These are phyloP conservation scores for Colletotrichum neosansevieriae DNA, from an alignment of 2,329 filamentous ascomycete species.

Conservation along the genomic window DNA sequence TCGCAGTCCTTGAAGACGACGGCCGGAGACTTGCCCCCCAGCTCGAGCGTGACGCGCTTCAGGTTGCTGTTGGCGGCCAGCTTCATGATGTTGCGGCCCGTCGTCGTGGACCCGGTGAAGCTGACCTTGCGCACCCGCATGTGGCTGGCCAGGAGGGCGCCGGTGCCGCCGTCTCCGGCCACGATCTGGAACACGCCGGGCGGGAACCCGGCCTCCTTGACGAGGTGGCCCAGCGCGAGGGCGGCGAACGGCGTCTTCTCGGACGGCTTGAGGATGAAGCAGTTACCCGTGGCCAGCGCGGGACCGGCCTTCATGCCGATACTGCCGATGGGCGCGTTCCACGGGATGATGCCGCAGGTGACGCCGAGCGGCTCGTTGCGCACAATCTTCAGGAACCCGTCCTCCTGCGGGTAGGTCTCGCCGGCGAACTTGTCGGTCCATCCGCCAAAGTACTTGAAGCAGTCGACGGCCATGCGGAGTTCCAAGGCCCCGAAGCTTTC, in stretches of 20 bases:
- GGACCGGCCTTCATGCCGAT: conserved; percentile 56
- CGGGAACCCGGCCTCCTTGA: conserved; percentile 57
- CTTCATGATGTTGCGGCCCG: conserved; percentile 74
- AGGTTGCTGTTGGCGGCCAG: conserved; percentile 71
- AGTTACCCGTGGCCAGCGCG: conserved; percentile 58
- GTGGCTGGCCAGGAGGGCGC: conserved; percentile 45
- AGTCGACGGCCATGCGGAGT: conserved; percentile 51
- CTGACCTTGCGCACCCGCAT: conserved; percentile 66
- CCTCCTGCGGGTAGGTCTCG: conserved; percentile 49
- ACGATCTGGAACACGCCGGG: conserved; percentile 58
- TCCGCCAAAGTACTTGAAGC: conserved; percentile 50
- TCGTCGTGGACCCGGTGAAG: conserved; percentile 78
- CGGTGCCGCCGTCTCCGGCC: conserved; percentile 53
- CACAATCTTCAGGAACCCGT: conserved; percentile 58
- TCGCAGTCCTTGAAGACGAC: conserved; percentile 75
- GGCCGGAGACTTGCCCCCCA: conserved; percentile 77
- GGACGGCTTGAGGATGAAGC: conserved; percentile 57
- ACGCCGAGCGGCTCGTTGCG: conserved; percentile 49
- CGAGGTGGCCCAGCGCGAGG: conserved; percentile 51
- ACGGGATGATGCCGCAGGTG: conserved; percentile 51
- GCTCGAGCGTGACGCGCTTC: conserved; percentile 80
- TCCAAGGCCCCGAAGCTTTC: conserved; percentile 59
- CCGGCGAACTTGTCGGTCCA: conserved; percentile 44
- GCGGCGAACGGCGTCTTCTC: conserved; percentile 56
- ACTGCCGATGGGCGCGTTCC: conserved; percentile 55